Conservation (phyloP, 352 stramenopile species). For the Phytophthora aleatoria region DNA sequence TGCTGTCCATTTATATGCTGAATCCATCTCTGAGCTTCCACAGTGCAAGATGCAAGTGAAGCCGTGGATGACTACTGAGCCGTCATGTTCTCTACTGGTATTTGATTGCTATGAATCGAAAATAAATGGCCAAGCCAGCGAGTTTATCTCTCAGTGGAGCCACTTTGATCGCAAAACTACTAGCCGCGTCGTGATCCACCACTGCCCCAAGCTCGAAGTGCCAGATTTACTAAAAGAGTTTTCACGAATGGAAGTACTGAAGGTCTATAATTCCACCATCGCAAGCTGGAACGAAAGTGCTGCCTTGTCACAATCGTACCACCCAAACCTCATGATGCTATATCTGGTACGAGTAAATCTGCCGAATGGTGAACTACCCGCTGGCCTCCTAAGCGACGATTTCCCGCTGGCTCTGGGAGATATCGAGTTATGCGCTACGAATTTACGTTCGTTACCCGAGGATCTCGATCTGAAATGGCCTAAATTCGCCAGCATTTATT, state of each 20-base stretch:
- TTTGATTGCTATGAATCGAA: conserved; percentile 26
- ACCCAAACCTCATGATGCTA: conserved; percentile 29
- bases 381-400: conserved; percentile 16
- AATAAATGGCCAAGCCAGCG: conserved; percentile 6
- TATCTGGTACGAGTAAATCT: conserved; percentile 28
- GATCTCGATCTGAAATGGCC: conserved; percentile 49
- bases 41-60: conserved; percentile 38
- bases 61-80: conserved; percentile 28
- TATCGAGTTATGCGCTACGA: conserved; percentile 39
- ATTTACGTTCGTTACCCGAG: conserved; percentile 37
- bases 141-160: conserved; percentile 25
- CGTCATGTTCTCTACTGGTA: conserved; percentile 34
- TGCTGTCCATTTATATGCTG: conserved; percentile 25
- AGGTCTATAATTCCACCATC: conserved; percentile 53
- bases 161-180: conserved; percentile 31
- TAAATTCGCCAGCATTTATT: conserved; percentile 21
- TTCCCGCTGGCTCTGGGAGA: conserved; percentile 21
- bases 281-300: conserved; percentile 28
- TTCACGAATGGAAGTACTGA: conserved; percentile 30
- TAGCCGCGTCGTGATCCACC: conserved; percentile 38
- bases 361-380: conserved; percentile 17
- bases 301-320: conserved; percentile 28
- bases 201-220: conserved; percentile 45
- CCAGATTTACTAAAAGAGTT: conserved; percentile 27
- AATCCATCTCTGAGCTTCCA: background rate